Evolutionary conservation across 805 yeast species (phyloP), one percentile per base, ranked within the genome.

Genomic region (Yamadazyma sp.): DNA sequence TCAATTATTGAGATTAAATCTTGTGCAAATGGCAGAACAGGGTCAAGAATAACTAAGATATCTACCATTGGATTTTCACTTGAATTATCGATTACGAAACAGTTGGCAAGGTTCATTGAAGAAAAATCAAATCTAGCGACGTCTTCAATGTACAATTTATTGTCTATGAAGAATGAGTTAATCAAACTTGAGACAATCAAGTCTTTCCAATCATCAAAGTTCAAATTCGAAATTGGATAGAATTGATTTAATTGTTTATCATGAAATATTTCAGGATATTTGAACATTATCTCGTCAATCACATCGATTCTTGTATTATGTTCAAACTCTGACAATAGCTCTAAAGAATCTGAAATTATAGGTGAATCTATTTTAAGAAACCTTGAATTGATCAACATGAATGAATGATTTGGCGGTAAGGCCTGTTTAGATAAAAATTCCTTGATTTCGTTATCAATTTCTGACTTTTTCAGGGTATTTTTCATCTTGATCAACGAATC

Each of bases 11-110:
- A 61, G 0, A 82, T 46, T 7, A 78, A 49, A 31, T 73, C 75
- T 49, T 86, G 98, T 0, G 94, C 73, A 11, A 62, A 48, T 45
- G 83, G 89, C 39, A 75, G 73, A 2, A 78, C 56, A 1, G 98
- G 97, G 53, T 93, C 88, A 25, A 86, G 49, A 1, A 84, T 57
- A 0, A 84, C 62, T 4, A 75, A 56, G 4, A 88, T 49, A 41
- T 82, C 82, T 14, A 87, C 52, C 12, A 59, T 55, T 21, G 72
- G 66, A 2, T 51, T 37, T 0, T 45, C 40, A 1, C 44, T 44
- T 6, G 44, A 39, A 41, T 47, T 42, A 7, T 46, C 49, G 9
- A 62, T 36, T 23, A 47, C 53, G 21, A 65, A 39, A 1, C 64
- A 43, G 37, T 61, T 57, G 6, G 52, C 44, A 27, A 41, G 40